phyloP scores from a whole-genome alignment of 225 moss, liverwort and hornwort genomes.

The Marchantia paleacea region DNA sequence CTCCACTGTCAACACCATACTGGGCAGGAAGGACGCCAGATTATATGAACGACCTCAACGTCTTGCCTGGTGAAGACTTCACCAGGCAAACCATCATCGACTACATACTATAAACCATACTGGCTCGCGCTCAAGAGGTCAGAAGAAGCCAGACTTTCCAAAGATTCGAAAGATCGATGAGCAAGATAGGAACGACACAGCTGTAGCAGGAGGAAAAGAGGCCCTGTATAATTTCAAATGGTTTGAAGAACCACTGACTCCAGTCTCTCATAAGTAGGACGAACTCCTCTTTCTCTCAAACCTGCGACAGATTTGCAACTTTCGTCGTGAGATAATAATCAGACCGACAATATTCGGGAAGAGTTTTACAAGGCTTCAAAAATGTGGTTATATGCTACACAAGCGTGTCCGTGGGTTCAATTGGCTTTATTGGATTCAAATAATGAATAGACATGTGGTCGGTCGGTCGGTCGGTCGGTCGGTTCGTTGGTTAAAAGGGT shows the following conservation, averaged over 20 bases:
- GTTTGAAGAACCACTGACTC: neutral
- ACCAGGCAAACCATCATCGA: too few species aligned
- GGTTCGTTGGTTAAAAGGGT: neutral
- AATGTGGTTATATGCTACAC: neutral
- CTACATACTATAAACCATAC: too few species aligned
- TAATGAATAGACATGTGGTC: neutral
- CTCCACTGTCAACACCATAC: too few species aligned
- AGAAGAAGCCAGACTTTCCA: too few species aligned
- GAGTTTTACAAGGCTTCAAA: neutral
- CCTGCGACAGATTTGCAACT: neutral
- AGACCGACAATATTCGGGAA: neutral
- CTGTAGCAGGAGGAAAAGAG: neutral
- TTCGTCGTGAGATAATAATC: neutral
- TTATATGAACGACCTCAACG: too few species aligned
- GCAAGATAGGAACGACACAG: too few species aligned
- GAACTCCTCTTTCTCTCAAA: too few species aligned
- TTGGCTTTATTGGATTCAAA: constrained; percentile 21
- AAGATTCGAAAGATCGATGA: neutral
- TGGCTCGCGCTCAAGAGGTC: too few species aligned
- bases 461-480: neutral
- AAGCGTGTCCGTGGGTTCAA: constrained; percentile 2
- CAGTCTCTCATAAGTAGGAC: too few species aligned
- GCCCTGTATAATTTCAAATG: constrained; percentile 1
- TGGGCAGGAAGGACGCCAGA: too few species aligned
- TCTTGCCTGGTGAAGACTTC: too few species aligned